A percentile compares a stretch with the other conserved stretches of the same genome.
phyloP scores from a whole-genome alignment of 495 filamentous ascomycete species.

The Massariosphaeria phaeospora region DNA sequence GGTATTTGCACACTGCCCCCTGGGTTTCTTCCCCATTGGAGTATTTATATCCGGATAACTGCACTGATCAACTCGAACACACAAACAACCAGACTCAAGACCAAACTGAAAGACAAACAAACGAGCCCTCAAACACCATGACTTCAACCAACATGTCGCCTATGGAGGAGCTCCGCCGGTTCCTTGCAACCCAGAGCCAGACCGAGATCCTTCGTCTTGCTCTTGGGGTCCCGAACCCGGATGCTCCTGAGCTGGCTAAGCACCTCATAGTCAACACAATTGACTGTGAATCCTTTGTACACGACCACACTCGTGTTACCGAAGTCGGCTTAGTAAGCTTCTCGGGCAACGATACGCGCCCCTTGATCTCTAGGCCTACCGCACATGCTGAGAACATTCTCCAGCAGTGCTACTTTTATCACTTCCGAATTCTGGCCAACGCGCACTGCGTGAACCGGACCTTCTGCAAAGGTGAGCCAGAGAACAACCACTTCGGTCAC shows the following conservation, averaged over 20 bases:
- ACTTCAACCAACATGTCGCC: no score
- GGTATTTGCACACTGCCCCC: no score
- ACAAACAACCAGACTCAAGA: no score
- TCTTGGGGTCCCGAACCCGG: constrained; percentile 1
- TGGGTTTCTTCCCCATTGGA: no score
- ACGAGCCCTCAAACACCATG: no score
- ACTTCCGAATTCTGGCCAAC: constrained; percentile 1
- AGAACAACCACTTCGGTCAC: background rate
- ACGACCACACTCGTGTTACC: background rate
- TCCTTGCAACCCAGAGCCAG: background rate
- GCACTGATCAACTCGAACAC: no score
- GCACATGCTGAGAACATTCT: constrained; percentile 7
- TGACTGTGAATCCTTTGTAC: background rate
- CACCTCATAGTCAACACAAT: constrained; percentile 3
- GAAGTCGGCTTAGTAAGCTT: constrained; percentile 10
- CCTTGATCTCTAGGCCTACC: background rate
- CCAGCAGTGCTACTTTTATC: constrained; percentile 10
- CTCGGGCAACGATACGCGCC: background rate
- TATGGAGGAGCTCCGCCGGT: background rate
- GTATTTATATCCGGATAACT: no score
- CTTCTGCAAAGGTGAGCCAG: constrained; percentile 7
- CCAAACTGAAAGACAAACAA: no score
- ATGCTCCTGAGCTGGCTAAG: background rate
- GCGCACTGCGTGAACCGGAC: constrained; percentile 4
- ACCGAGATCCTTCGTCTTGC: constrained; percentile 1